A percentile compares a stretch with the other conserved stretches of the same genome.
Conservation (phyloP, 768 basidiomycete genomes). For the Rhizopogon roseolus region DNA sequence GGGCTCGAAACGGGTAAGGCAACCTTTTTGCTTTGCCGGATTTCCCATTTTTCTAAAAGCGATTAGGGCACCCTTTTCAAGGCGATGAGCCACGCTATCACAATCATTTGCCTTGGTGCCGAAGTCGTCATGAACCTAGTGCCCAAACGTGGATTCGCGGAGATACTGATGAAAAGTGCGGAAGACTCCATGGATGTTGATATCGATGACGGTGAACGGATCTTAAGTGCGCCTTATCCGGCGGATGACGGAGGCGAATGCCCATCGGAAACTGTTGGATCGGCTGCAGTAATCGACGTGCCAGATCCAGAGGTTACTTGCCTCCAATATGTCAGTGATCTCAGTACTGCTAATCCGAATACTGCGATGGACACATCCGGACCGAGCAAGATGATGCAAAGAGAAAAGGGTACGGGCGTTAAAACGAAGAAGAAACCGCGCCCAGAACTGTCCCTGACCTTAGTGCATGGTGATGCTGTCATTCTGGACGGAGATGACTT, state of each 20-base stretch:
- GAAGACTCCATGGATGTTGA: slow-evolving; percentile 7
- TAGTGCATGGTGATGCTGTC: slow-evolving; percentile 36
- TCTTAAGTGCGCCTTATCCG: slow-evolving; percentile 1
- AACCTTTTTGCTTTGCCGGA: not conserved
- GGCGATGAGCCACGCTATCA: slow-evolving; percentile 16
- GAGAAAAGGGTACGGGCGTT: slow-evolving; percentile 12
- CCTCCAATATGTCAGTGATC: not conserved
- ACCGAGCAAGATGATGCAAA: not conserved
- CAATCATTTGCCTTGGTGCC: slow-evolving; percentile 21
- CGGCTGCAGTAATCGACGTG: not conserved
- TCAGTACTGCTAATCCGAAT: not conserved
- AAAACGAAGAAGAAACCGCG: slow-evolving; percentile 12
- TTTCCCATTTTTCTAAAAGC: not conserved
- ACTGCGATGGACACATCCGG: not conserved
- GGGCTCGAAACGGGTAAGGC: slow-evolving; percentile 32
- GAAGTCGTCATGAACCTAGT: slow-evolving; percentile 17
- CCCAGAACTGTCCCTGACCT: slow-evolving; percentile 24
- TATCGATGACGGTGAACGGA: slow-evolving; percentile 5
- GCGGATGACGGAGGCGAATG: not conserved
- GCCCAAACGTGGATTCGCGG: slow-evolving; percentile 22
- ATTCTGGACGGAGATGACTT: slow-evolving; percentile 34
- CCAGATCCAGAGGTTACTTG: not conserved
- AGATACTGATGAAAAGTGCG: not conserved
- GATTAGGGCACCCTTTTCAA: slow-evolving; percentile 19
- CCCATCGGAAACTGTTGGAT: not conserved